A percentile compares a stretch with the other conserved stretches of the same genome.
Conservation (phyloP, 768 basidiomycete species). For the Dioszegia hungarica region DNA sequence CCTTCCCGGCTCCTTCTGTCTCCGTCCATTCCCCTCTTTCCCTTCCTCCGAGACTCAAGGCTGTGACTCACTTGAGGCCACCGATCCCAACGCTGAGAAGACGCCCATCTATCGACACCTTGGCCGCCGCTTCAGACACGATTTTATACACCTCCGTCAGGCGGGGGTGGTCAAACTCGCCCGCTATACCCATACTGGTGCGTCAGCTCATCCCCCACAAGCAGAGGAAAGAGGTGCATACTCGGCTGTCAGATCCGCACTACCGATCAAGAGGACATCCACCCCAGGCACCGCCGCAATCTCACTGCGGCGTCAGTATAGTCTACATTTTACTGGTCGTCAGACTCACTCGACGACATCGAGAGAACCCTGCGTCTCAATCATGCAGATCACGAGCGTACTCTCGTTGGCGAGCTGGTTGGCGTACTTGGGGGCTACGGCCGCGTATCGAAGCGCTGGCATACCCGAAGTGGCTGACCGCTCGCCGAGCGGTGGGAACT, state of each 20-base stretch:
- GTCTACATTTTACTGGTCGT: not conserved
- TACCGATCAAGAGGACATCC: slow-evolving; percentile 28
- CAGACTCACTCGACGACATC: slow-evolving; percentile 26
- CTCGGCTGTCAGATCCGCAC: slow-evolving; percentile 29
- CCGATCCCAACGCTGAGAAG: slow-evolving; percentile 26
- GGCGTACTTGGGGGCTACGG: slow-evolving; percentile 20
- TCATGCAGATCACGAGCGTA: slow-evolving; percentile 31
- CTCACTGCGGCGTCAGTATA: slow-evolving; percentile 11
- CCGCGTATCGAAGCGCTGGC: slow-evolving; percentile 26
- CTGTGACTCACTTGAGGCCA: slow-evolving; percentile 32
- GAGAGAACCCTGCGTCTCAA: slow-evolving; percentile 26
- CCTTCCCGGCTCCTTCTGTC: no score
- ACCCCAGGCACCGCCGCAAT: slow-evolving; percentile 39
- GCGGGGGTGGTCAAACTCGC: slow-evolving; percentile 27
- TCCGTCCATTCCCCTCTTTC: not conserved
- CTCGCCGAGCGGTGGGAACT: slow-evolving; percentile 32
- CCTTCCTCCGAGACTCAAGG: not conserved
- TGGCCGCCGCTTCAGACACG: slow-evolving; percentile 20
- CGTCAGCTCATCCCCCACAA: not conserved
- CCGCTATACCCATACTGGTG: slow-evolving; percentile 32
- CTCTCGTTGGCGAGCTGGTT: slow-evolving; percentile 25
- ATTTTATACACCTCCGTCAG: slow-evolving; percentile 19
- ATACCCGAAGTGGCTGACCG: slow-evolving; percentile 25
- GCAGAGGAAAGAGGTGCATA: slow-evolving; percentile 8
- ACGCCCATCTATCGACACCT: slow-evolving; percentile 23